These are phyloP conservation scores for Paraurostyla sp. DNA, from an alignment of 73 alveolate genomes.

Conservation along the genomic window DNA sequence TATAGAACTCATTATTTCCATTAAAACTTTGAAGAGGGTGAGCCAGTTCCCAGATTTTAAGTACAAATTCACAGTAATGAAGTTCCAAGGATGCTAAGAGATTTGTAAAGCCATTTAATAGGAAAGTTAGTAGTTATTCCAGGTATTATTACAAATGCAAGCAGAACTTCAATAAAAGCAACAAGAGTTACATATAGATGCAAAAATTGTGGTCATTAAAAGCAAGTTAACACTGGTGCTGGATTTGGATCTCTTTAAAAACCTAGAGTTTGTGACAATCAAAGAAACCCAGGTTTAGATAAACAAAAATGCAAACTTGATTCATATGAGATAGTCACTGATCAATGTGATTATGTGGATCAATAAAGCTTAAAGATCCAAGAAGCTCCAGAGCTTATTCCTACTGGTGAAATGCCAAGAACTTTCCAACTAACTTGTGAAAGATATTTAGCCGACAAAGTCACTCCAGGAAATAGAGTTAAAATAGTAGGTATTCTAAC, in stretches of 20 bases:
- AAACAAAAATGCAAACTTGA: constrained; percentile 96
- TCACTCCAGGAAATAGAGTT: constrained; percentile 98
- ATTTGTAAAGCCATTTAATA: constrained; percentile 83
- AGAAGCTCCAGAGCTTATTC: constrained; percentile 99
- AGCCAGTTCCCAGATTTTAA: constrained; percentile 60
- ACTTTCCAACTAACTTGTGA: constrained; percentile 93
- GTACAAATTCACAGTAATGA: constrained; percentile 72
- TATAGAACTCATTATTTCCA: constrained; percentile 46
- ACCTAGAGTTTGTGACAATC: constrained; percentile 94
- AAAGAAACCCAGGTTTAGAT: constrained; percentile 81
- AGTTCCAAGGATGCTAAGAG: constrained; percentile 90
- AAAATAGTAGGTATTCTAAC: constrained; percentile 94
- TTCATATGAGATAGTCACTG: constrained; percentile 91
- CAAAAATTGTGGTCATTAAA: constrained; percentile 90
- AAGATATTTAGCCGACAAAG: constrained; percentile 94
- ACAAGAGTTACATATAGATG: constrained; percentile 86
- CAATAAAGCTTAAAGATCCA: constrained; percentile 94
- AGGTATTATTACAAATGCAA: constrained; percentile 95
- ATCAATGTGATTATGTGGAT: constrained; percentile 93
- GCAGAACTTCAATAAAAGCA: constrained; percentile 88
- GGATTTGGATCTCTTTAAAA: constrained; percentile 88
- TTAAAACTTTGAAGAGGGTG: constrained; percentile 52
- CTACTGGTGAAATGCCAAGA: constrained; percentile 99
- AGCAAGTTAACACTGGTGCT: constrained; percentile 78
- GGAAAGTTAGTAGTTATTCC: constrained; percentile 92